These are phyloP conservation scores for Hymenoscyphus infarciens DNA, from an alignment of 2,329 filamentous ascomycete genomes.

Conservation along the genomic window DNA sequence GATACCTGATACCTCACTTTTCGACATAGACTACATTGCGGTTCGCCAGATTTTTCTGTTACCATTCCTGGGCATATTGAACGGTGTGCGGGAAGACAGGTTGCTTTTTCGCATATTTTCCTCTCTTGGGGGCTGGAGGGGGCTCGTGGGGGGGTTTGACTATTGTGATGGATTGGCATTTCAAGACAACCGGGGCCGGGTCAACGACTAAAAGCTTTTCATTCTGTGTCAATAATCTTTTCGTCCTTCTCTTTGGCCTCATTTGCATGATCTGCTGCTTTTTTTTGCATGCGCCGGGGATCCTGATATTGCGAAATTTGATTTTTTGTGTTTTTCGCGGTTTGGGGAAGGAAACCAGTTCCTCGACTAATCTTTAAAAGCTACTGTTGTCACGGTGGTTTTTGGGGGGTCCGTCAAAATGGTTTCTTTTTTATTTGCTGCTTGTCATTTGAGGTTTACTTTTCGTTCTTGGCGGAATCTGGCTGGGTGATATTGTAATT, in stretches of 20 bases:
- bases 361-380: constrained; percentile 14
- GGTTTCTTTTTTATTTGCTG: neutral
- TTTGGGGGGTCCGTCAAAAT: constrained; percentile 11
- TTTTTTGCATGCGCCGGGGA: constrained; percentile 14
- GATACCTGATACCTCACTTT: constrained; percentile 40
- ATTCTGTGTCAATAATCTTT: constrained; percentile 31
- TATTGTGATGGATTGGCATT: constrained; percentile 16
- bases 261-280: constrained; percentile 14
- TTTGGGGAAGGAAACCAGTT: constrained; percentile 11
- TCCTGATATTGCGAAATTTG: constrained; percentile 12
- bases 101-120: constrained; percentile 32
- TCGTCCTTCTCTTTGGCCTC: constrained; percentile 20
- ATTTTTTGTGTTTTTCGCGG: constrained; percentile 24
- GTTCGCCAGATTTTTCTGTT: constrained; percentile 34
- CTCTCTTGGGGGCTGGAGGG: constrained; percentile 14
- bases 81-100: constrained; percentile 34
- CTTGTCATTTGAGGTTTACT: constrained; percentile 13
- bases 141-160: constrained; percentile 28
- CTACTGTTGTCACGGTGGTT: constrained; percentile 15
- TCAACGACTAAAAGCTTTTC: constrained; percentile 30
- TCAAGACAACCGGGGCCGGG: constrained; percentile 20
- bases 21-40: constrained; percentile 36
- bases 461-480: constrained; percentile 21
- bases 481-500: constrained; percentile 35
- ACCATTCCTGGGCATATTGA: constrained; percentile 31